These are phyloP conservation scores for Thuidium tamariscinum DNA, from an alignment of 225 moss, liverwort and hornwort genomes.

Conservation along the genomic window DNA sequence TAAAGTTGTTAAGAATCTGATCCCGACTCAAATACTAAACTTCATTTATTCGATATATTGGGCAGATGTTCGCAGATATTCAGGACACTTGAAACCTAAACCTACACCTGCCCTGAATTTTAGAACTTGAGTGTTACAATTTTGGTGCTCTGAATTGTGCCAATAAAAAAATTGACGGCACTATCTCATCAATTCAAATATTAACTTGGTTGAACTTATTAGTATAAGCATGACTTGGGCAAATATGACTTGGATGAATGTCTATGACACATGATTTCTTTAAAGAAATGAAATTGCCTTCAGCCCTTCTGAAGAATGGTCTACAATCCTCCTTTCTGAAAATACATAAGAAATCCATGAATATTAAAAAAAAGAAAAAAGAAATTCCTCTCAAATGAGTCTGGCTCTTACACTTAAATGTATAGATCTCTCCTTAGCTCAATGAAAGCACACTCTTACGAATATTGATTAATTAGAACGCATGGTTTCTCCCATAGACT, in stretches of 20 bases:
- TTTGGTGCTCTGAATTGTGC: not conserved
- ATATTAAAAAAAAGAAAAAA: not conserved
- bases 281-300: not conserved
- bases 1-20: not conserved
- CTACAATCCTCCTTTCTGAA: not conserved
- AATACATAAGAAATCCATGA: not conserved
- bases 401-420: not conserved
- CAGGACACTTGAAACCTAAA: not conserved
- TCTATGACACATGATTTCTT: not conserved
- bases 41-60: not conserved
- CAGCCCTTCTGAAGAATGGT: not conserved
- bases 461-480: not conserved
- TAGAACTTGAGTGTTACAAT: not conserved
- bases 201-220: not conserved
- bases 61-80: not conserved
- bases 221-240: not conserved
- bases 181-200: not conserved
- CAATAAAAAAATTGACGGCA: not conserved
- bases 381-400: not conserved
- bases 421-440: not conserved
- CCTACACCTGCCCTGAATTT: not conserved
- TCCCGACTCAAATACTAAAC: not conserved
- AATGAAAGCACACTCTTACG: not conserved
- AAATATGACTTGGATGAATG: not conserved
- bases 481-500: not conserved